A percentile compares a stretch with the other conserved stretches of the same genome.
These are phyloP conservation scores for Xylaria palmicola DNA, from an alignment of 495 filamentous ascomycete species.

Conservation along the genomic window DNA sequence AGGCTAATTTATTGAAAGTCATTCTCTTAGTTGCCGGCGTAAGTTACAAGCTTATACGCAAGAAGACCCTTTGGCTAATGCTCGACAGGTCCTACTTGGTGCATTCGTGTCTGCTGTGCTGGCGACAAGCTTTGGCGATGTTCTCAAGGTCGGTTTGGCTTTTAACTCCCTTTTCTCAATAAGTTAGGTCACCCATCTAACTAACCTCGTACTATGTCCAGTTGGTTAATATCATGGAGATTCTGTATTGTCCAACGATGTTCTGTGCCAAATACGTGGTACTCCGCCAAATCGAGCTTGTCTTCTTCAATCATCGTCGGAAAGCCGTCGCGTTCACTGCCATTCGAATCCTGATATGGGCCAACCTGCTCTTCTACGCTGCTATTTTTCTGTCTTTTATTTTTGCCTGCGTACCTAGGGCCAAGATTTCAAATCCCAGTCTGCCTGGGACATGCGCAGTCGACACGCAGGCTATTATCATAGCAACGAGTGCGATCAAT, in stretches of 20 bases:
- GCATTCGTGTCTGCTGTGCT: background rate
- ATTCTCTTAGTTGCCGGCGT: background rate
- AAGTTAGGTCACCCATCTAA: background rate
- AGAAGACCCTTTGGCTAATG: background rate
- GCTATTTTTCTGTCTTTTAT: constrained; percentile 13
- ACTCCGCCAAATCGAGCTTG: constrained; percentile 1
- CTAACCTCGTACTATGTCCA: background rate
- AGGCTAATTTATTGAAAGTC: background rate
- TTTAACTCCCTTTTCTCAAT: background rate
- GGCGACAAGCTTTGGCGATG: background rate
- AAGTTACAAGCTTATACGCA: background rate
- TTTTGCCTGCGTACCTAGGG: constrained; percentile 15
- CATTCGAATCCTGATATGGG: constrained; percentile 15
- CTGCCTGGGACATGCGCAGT: constrained; percentile 47
- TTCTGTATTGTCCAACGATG: constrained; percentile 4
- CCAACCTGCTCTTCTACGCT: constrained; percentile 16
- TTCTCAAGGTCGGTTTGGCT: background rate
- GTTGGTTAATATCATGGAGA: background rate
- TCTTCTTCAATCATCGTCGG: constrained; percentile 7
- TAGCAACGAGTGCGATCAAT: constrained; percentile 38
- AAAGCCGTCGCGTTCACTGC: background rate
- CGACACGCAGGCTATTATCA: constrained; percentile 36
- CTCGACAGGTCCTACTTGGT: background rate
- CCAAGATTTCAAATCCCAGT: constrained; percentile 19
- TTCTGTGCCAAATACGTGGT: constrained; percentile 12